Percentiles rank a stretch among this genome's conserved stretches.
Evolutionary conservation across 331 rosid genomes (phyloP).

Genomic region (Saraca asoca): DNA sequence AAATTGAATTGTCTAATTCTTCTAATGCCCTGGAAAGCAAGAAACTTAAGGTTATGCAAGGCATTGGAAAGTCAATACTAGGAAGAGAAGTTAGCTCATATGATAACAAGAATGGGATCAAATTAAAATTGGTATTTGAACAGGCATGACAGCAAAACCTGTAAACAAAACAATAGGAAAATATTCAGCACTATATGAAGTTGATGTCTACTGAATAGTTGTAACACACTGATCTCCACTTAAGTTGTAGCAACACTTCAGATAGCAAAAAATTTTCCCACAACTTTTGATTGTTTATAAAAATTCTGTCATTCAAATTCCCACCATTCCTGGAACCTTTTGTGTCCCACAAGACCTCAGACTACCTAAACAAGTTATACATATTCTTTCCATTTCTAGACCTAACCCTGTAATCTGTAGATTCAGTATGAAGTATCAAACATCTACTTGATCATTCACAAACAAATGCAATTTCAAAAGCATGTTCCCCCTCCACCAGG

Average conservation of each 20-base stretch:
- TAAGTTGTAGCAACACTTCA: no score
- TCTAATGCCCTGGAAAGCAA: slow-evolving; percentile 66
- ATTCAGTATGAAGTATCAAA: no score
- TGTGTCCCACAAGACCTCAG: neutral
- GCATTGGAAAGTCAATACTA: slow-evolving; percentile 2
- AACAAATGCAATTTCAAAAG: no score
- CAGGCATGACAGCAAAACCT: slow-evolving; percentile 7
- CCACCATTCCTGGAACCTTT: no score
- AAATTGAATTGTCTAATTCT: slow-evolving; percentile 72
- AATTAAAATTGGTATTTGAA: slow-evolving; percentile 2
- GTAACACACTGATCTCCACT: slow-evolving; percentile 3
- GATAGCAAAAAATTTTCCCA: no score
- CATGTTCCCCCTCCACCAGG: neutral
- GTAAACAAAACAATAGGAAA: neutral
- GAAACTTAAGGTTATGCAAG: slow-evolving; percentile 15
- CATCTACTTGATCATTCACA: neutral
- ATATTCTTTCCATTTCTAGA: slow-evolving; percentile 1
- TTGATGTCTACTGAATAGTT: slow-evolving; percentile 6
- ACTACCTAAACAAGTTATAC: slow-evolving; percentile 8
- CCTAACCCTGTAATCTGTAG: neutral
- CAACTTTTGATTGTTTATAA: no score
- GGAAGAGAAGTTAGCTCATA: slow-evolving; percentile 11
- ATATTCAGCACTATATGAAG: slow-evolving; percentile 6
- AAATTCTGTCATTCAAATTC: no score
- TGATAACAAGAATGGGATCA: no score